Evolutionary conservation across 2,329 filamentous ascomycete genomes (phyloP), one percentile per base, ranked within the genome.

Genomic region (Colletotrichum tropicicola): DNA sequence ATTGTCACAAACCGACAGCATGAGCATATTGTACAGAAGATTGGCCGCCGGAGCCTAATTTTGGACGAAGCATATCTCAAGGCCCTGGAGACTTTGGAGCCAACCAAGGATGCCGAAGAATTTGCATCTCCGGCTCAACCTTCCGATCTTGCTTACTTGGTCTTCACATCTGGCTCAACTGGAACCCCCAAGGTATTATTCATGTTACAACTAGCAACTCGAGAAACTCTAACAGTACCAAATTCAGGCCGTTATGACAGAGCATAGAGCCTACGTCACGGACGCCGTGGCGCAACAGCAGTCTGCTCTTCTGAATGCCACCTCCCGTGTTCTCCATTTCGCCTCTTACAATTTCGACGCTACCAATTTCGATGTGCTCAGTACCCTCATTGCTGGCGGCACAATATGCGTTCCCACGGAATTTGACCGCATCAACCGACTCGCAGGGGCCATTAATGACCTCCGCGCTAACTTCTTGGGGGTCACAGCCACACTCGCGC

Each of bases 361-460:
- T 3, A 82, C 81, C 10, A 74, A 88, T 0, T 71, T 82, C 0
- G 86, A 88, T 65, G 81, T 84, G 0, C 75, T 88, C 12, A 80
- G 81, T 2, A 81, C 85, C 0, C 75, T 90, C 5, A 78, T 84
- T 9, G 75, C 82, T 25, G 88, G 88, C 17, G 88, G 85, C 0
- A 88, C 85, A 58, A 78, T 90, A 9, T 90, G 87, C 63, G 79
- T 90, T 1, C 87, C 88, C 0, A 80, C 82, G 9, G 76, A 83
- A 1, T 72, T 79, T 5, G 82, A 87, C 59, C 75, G 84, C n/a
- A 71, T 83, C 44, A 80, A 82, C 58, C 80, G 87, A 57, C 75
- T 89, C 4, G 74, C 79, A 1, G 82, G 80, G 1, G 81, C 80
- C 1, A 84, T 89, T 25, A 78, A 79, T 6, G 73, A 80, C 0